These are phyloP conservation scores for Cercospora sp. DNA, from an alignment of 2,329 filamentous ascomycete genomes.

Conservation along the genomic window DNA sequence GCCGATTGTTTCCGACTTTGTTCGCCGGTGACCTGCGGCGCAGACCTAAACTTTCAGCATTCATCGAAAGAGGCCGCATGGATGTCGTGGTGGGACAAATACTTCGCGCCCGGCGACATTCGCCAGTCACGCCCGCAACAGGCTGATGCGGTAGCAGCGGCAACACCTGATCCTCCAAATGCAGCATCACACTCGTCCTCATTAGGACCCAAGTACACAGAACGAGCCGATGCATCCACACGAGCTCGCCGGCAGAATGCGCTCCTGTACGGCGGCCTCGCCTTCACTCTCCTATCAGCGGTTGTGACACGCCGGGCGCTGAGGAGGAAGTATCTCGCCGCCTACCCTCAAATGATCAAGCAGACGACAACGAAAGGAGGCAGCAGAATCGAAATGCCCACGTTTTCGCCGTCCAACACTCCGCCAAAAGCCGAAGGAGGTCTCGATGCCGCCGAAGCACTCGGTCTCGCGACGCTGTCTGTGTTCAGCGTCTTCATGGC, in stretches of 20 bases:
- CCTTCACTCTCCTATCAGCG: conserved; percentile 72
- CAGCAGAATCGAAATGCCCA: conserved; percentile 20
- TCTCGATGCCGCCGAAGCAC: conserved; percentile 75
- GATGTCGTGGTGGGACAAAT: conserved; percentile 40
- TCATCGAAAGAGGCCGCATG: conserved; percentile 18
- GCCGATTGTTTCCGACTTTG: conserved; percentile 9
- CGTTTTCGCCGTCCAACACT: conserved; percentile 24
- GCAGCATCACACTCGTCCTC: background rate
- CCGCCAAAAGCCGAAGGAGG: conserved; percentile 51
- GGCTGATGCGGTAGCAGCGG: background rate
- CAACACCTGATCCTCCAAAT: conserved; percentile 2
- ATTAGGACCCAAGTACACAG: conserved; percentile 19
- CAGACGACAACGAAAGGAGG: background rate
- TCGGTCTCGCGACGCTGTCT: conserved; percentile 85
- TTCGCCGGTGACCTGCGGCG: background rate
- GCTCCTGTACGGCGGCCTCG: conserved; percentile 72
- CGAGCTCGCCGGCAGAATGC: conserved; percentile 37
- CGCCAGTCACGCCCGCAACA: conserved; percentile 25
- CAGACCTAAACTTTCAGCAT: background rate
- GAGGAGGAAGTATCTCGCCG: conserved; percentile 62
- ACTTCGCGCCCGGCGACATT: conserved; percentile 38
- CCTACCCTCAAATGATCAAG: conserved; percentile 53
- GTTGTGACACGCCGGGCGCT: conserved; percentile 66
- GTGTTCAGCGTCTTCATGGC: conserved; percentile 75
- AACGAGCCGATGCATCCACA: conserved; percentile 33